Evolutionary conservation across 768 basidiomycete genomes (phyloP), one percentile per base, ranked within the genome.

Genomic region (Boletus sp.): DNA sequence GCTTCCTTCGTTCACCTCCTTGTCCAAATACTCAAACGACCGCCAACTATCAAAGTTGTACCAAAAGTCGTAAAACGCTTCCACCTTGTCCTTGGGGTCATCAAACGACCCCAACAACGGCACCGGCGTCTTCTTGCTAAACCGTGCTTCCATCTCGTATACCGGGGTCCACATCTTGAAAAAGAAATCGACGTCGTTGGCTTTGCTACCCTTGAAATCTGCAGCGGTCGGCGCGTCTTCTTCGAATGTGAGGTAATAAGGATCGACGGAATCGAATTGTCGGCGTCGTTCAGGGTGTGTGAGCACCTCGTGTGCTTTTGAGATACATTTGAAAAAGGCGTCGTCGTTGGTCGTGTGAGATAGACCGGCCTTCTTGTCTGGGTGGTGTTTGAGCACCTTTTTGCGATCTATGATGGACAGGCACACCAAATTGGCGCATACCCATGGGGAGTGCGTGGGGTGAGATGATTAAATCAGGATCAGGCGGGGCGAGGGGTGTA

Each of bases 41-140:
- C 96, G 80, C 96, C 96, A 99, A 63, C 89, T 92, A 74, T 98
- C 96, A 75, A 99, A 96, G 81, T 95, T 96, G 81, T 99, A 98
- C 94, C 94, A 99, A 75, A 96, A 97, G 73, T 98, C 90, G 79
- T 99, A 99, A 80, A 99, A 98, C 7, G 76, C 80, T 71, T 96
- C 92, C 52, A 98, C 95, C 54, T 84, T 83, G 62, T 83, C 82
- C 74, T 97, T 96, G 55, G 85, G 71, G 20, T 87, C 83, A 45
- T 90, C 81, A 57, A 80, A 73, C 30, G 73, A 73, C 10, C 95
- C 96, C 29, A 99, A 82, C 56, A 79, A 72, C 7, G 93, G 95
- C 7, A 94, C 92, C 12, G 94, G 94, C 70, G 90, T 82, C 52
- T 70, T 77, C 64, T 86, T 87, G 63, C 93, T 94, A 82, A 99